phyloP scores from a whole-genome alignment of 78 protist species.

The Dictyostelium citrinum region DNA sequence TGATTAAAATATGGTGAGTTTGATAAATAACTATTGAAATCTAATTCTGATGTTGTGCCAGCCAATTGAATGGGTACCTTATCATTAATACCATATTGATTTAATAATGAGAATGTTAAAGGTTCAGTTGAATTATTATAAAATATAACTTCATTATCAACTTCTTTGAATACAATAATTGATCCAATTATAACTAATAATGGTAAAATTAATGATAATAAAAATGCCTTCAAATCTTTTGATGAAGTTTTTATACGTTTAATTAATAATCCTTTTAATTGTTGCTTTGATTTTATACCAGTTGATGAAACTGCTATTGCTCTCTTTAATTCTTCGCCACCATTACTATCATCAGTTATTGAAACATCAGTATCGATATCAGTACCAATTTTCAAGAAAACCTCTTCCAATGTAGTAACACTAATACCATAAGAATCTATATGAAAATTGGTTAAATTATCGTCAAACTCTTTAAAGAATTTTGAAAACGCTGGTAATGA shows the following conservation, averaged over 20 bases:
- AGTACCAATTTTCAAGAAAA: slow-evolving; percentile 24
- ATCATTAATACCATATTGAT: neutral
- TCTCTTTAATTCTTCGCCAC: neutral
- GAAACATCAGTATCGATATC: neutral
- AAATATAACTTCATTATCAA: neutral
- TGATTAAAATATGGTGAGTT: neutral
- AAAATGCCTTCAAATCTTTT: slow-evolving; percentile 26
- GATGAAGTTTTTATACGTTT: slow-evolving; percentile 10
- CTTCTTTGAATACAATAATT: slow-evolving; percentile 31
- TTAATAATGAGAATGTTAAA: neutral
- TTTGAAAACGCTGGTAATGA: neutral
- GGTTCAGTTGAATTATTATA: slow-evolving; percentile 9
- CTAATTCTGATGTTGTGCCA: neutral
- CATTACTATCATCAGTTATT: neutral
- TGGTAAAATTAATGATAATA: slow-evolving; percentile 8
- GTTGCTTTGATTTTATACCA: slow-evolving; percentile 9
- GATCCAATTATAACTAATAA: slow-evolving; percentile 17
- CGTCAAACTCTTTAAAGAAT: slow-evolving; percentile 44
- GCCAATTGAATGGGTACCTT: neutral
- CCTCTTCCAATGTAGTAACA: slow-evolving; percentile 46
- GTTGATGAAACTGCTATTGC: neutral
- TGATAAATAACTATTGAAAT: neutral
- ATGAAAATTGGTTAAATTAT: neutral
- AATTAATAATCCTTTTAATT: slow-evolving; percentile 33
- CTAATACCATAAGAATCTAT: slow-evolving; percentile 29